Percentiles rank a stretch among this genome's conserved stretches.
These are phyloP conservation scores for Ceratocystis huliohia DNA, from an alignment of 2,329 filamentous ascomycete genomes.

Conservation along the genomic window DNA sequence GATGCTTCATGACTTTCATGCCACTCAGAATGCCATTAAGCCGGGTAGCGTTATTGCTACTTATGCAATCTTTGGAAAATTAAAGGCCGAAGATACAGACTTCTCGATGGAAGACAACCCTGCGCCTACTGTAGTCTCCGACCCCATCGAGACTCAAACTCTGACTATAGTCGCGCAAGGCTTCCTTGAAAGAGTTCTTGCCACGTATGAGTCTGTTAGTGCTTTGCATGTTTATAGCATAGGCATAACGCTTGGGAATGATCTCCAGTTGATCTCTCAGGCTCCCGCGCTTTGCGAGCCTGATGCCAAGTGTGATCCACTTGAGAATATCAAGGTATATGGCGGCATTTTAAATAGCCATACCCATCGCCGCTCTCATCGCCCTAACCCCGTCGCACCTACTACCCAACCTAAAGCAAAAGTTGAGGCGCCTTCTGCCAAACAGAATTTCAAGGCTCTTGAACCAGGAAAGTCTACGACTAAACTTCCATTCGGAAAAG, in stretches of 20 bases:
- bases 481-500: slow-evolving; percentile 10
- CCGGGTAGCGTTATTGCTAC: slow-evolving; percentile 72
- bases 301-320: slow-evolving; percentile 2
- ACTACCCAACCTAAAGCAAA: not conserved
- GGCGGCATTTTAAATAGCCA: slow-evolving; percentile 14
- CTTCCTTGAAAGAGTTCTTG: slow-evolving; percentile 53
- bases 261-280: slow-evolving; percentile 11
- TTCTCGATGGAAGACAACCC: slow-evolving; percentile 47
- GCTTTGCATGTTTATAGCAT: slow-evolving; percentile 84
- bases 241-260: slow-evolving; percentile 51
- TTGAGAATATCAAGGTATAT: slow-evolving; percentile 12
- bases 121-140: slow-evolving; percentile 31
- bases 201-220: slow-evolving; percentile 56
- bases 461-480: slow-evolving; percentile 1
- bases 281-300: slow-evolving; percentile 3
- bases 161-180: slow-evolving; percentile 62
- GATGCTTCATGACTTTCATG: slow-evolving; percentile 79
- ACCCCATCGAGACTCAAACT: slow-evolving; percentile 42
- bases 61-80: slow-evolving; percentile 71
- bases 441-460: not conserved
- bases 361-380: slow-evolving; percentile 3
- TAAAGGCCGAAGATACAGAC: slow-evolving; percentile 45
- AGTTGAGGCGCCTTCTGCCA: not conserved
- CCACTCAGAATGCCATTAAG: slow-evolving; percentile 61
- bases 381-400: not conserved